Evolutionary conservation across 2,329 filamentous ascomycete species (phyloP).

Genomic region (Macrophomina phaseolina): DNA sequence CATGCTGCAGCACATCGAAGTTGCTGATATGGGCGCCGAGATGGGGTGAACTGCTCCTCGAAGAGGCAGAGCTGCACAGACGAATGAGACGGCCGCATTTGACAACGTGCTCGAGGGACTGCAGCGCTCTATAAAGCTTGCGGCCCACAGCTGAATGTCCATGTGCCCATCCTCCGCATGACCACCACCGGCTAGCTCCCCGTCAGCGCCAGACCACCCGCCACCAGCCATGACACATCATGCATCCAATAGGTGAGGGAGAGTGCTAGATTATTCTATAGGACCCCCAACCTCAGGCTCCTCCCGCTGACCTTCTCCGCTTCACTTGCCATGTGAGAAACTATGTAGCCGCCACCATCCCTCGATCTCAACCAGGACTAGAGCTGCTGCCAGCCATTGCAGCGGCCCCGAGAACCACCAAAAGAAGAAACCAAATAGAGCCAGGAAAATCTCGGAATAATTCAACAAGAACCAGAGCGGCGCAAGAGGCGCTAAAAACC

Average conservation of each 20-base stretch:
- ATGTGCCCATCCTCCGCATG: slow-evolving; percentile 18
- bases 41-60: not conserved
- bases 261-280: slow-evolving; percentile 15
- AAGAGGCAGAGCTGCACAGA: not conserved
- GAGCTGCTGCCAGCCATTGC: slow-evolving; percentile 19
- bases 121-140: slow-evolving; percentile 23
- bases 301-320: slow-evolving; percentile 16
- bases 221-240: not conserved
- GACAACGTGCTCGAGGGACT: slow-evolving; percentile 6
- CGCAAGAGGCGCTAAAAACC: slow-evolving; percentile 40
- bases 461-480: slow-evolving; percentile 43
- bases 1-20: slow-evolving; percentile 4
- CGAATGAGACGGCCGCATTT: slow-evolving; percentile 18
- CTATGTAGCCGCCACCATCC: not conserved
- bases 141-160: not conserved
- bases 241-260: slow-evolving; percentile 16
- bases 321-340: slow-evolving; percentile 12
- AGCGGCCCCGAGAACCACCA: slow-evolving; percentile 14
- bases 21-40: not conserved
- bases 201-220: not conserved
- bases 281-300: slow-evolving; percentile 7
- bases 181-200: not conserved
- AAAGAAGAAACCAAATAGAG: not conserved
- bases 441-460: slow-evolving; percentile 33
- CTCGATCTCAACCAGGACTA: slow-evolving; percentile 28